Evolutionary conservation across 306 rosid species (phyloP).

Genomic region (Prosopis cineraria): DNA sequence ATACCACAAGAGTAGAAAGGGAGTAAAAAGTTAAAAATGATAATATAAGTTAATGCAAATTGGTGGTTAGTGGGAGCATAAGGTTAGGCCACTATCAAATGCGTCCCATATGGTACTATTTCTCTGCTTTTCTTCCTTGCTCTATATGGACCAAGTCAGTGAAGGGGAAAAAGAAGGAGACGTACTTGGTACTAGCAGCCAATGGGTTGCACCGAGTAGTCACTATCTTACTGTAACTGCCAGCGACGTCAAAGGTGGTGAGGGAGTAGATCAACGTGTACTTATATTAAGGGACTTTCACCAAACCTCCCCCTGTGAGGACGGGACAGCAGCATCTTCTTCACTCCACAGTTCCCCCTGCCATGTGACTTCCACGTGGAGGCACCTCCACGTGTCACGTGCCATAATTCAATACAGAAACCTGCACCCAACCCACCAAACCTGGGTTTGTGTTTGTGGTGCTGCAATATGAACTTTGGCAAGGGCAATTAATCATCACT

Average conservation of each 20-base stretch:
- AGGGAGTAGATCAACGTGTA: slow-evolving; percentile 42
- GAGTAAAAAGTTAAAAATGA: background rate
- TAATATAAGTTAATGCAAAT: background rate
- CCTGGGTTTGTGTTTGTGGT: slow-evolving; percentile 36
- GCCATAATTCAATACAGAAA: slow-evolving; percentile 7
- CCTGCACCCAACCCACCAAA: slow-evolving; percentile 33
- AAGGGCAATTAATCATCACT: too few relatives aligned
- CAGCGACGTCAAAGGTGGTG: slow-evolving; percentile 53
- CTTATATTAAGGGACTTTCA: slow-evolving; percentile 39
- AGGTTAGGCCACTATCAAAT: slow-evolving; percentile 53
- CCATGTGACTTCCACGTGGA: slow-evolving; percentile 55
- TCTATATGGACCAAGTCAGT: slow-evolving; percentile 36
- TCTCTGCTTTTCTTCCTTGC: slow-evolving; percentile 13
- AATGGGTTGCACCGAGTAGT: slow-evolving; percentile 54
- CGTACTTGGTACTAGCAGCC: slow-evolving; percentile 55
- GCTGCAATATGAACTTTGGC: too few relatives aligned
- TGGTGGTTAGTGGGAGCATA: slow-evolving; percentile 42
- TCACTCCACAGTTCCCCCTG: slow-evolving; percentile 11
- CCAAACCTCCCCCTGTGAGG: slow-evolving; percentile 37
- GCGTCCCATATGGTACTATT: slow-evolving; percentile 41
- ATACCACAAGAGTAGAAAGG: background rate
- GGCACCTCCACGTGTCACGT: slow-evolving; percentile 32
- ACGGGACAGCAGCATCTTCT: slow-evolving; percentile 41
- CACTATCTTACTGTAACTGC: slow-evolving; percentile 55
- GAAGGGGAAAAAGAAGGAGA: slow-evolving; percentile 35